Evolutionary conservation across 169 alveolate genomes (phyloP).

Genomic region (Plasmodium blacklocki): DNA sequence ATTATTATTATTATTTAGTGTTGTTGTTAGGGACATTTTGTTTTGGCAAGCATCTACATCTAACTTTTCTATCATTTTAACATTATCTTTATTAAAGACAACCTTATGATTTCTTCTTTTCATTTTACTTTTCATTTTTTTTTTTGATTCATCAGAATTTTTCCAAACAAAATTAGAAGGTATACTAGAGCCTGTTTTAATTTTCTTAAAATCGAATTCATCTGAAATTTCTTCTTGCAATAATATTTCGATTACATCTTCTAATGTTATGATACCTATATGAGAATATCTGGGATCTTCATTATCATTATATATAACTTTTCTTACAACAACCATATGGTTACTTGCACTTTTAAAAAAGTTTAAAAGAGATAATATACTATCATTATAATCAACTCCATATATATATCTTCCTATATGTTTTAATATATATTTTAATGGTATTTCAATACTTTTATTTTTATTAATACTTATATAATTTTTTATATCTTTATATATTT

Average conservation of each 20-base stretch:
- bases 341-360: constrained; percentile 66
- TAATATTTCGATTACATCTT: constrained; percentile 68
- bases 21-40: not conserved
- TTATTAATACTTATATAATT: constrained; percentile 31
- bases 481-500: constrained; percentile 46
- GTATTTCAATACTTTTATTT: constrained; percentile 61
- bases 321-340: constrained; percentile 82
- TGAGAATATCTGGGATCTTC: constrained; percentile 84
- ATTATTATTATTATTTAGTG: too few species aligned
- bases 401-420: constrained; percentile 71
- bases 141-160: constrained; percentile 32
- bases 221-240: constrained; percentile 68
- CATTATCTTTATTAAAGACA: too few species aligned
- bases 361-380: constrained; percentile 46
- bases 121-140: not conserved
- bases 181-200: constrained; percentile 27
- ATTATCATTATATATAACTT: constrained; percentile 71
- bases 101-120: not conserved
- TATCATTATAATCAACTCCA: constrained; percentile 69
- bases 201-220: constrained; percentile 55
- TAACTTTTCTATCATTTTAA: not conserved
- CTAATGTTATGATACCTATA: constrained; percentile 83
- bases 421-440: constrained; percentile 55
- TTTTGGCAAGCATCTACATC: too few species aligned
- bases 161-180: constrained; percentile 70